Percentiles rank a stretch among this genome's conserved stretches.
Evolutionary conservation across 2,329 filamentous ascomycete species (phyloP).

Genomic region (Pestalotiopsis sp.): DNA sequence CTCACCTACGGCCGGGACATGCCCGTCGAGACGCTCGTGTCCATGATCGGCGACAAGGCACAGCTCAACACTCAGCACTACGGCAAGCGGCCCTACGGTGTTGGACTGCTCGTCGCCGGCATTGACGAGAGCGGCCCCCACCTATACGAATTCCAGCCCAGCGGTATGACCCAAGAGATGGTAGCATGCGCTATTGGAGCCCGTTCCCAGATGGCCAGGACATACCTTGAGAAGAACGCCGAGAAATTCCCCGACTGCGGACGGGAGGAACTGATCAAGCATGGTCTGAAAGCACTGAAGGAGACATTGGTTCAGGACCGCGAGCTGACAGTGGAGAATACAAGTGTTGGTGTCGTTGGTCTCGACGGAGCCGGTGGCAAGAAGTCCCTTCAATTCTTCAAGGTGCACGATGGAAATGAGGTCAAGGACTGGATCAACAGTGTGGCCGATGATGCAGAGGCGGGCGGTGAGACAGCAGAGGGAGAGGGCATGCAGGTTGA

Average conservation of each 20-base stretch:
- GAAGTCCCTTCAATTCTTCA: constrained; percentile 76
- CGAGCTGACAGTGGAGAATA: constrained; percentile 96
- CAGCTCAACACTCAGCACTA: constrained; percentile 98
- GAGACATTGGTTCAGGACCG: constrained; percentile 97
- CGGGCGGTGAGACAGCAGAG: constrained; percentile 38
- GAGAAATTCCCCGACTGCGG: constrained; percentile 77
- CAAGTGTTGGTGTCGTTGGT: constrained; percentile 85
- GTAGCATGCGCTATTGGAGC: constrained; percentile 93
- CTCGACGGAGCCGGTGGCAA: constrained; percentile 49
- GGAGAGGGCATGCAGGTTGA: constrained; percentile 47
- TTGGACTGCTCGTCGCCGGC: constrained; percentile 88
- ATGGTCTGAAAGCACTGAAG: constrained; percentile 89
- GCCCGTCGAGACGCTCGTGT: constrained; percentile 84
- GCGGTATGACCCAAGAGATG: constrained; percentile 97
- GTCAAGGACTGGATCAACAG: constrained; percentile 85
- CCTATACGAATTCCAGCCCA: constrained; percentile 97
- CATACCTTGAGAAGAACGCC: constrained; percentile 91
- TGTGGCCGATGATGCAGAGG: constrained; percentile 59
- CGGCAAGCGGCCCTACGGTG: constrained; percentile 93
- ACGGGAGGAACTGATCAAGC: constrained; percentile 85
- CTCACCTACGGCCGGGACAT: constrained; percentile 95
- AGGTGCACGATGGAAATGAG: constrained; percentile 87
- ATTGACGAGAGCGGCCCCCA: constrained; percentile 94
- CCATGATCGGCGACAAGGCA: constrained; percentile 92
- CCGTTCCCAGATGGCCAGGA: constrained; percentile 94